Percentiles rank a stretch among this genome's conserved stretches.
Evolutionary conservation across 257 asterid species (phyloP).

Genomic region (Solanum megistacrolobum): DNA sequence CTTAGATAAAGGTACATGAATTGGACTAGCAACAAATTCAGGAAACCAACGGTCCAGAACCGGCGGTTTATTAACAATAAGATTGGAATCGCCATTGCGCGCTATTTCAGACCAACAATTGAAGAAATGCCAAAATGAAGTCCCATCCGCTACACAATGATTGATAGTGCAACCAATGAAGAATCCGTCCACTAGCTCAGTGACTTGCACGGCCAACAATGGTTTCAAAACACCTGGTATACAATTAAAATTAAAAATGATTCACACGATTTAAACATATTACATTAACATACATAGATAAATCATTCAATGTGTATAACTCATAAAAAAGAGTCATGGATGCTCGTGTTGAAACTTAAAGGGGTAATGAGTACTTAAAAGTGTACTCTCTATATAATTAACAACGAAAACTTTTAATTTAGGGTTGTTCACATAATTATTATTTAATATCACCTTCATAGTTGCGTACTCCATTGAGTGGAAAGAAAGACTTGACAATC

Average conservation of each 20-base stretch:
- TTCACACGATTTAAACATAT: no score
- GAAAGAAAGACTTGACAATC: conserved; percentile 19
- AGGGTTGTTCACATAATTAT: not conserved
- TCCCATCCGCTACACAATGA: conserved; percentile 29
- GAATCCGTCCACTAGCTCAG: conserved; percentile 31
- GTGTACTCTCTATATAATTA: no score
- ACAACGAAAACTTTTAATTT: not conserved
- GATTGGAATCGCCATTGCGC: not conserved
- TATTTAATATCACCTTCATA: conserved; percentile 6
- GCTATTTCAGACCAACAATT: conserved; percentile 42
- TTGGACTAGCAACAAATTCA: not conserved
- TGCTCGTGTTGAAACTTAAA: not conserved
- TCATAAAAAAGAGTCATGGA: not conserved
- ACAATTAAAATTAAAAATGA: no score
- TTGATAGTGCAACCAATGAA: conserved; percentile 31
- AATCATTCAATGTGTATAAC: no score
- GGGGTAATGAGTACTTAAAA: no score
- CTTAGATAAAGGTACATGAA: conserved; percentile 3
- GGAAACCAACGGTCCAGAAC: conserved; percentile 22
- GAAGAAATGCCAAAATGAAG: conserved; percentile 44
- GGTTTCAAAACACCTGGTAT: conserved; percentile 17
- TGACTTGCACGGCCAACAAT: conserved; percentile 28
- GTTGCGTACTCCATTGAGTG: conserved; percentile 22
- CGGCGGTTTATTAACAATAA: conserved; percentile 7
- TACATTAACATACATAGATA: no score